Conservation (phyloP, 805 yeast genomes). For the Barnettozyma botsteinii region DNA sequence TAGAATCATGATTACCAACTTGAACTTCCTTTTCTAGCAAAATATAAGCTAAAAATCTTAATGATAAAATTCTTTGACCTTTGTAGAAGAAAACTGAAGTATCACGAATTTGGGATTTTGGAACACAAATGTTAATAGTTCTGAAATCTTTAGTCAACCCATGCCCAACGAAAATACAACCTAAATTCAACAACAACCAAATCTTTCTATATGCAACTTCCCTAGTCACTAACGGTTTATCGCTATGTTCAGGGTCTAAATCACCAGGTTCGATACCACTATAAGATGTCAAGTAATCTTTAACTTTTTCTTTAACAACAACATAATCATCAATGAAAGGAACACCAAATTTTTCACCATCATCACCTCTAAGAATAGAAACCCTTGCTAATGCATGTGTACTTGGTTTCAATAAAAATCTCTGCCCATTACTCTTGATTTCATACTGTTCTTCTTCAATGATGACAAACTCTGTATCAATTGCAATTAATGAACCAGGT, state of each 20-base stretch:
- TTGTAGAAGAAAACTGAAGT: slow-evolving; percentile 77
- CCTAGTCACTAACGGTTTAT: slow-evolving; percentile 65
- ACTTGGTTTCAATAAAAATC: slow-evolving; percentile 67
- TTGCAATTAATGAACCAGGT: slow-evolving; percentile 76
- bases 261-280: slow-evolving; percentile 96
- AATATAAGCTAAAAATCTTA: slow-evolving; percentile 81
- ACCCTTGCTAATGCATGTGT: slow-evolving; percentile 79
- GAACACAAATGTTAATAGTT: slow-evolving; percentile 87
- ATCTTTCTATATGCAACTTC: slow-evolving; percentile 82
- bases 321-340: slow-evolving; percentile 94
- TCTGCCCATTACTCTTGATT: slow-evolving; percentile 65
- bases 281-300: slow-evolving; percentile 81
- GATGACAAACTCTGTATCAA: slow-evolving; percentile 95
- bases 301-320: slow-evolving; percentile 60
- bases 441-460: slow-evolving; percentile 75
- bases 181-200: slow-evolving; percentile 85
- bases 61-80: slow-evolving; percentile 71
- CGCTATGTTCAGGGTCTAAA: slow-evolving; percentile 61
- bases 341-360: slow-evolving; percentile 57
- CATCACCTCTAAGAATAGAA: slow-evolving; percentile 72
- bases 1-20: slow-evolving; percentile 91
- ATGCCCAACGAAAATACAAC: slow-evolving; percentile 93
- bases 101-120: slow-evolving; percentile 79
- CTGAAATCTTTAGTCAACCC: slow-evolving; percentile 89
- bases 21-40: slow-evolving; percentile 75